Evolutionary conservation across 2,329 filamentous ascomycete genomes (phyloP).

Genomic region (Talaromyces sp.): DNA sequence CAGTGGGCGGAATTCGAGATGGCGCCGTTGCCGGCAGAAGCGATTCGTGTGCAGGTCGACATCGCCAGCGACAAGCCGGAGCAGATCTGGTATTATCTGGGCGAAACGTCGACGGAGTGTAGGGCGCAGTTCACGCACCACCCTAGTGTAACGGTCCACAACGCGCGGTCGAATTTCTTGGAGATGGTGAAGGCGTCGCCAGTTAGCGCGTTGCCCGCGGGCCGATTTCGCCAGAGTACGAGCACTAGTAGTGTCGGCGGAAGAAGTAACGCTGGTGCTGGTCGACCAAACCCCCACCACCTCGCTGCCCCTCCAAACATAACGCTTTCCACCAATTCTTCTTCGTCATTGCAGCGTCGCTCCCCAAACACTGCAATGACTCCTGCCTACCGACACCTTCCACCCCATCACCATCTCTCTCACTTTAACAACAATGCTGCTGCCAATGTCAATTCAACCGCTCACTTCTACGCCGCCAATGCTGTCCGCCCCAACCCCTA

Average conservation of each 20-base stretch:
- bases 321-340: slow-evolving; percentile 21
- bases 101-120: slow-evolving; percentile 79
- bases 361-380: slow-evolving; percentile 40
- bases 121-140: slow-evolving; percentile 89
- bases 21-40: slow-evolving; percentile 55
- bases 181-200: slow-evolving; percentile 42
- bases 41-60: slow-evolving; percentile 65
- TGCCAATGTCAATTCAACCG: slow-evolving; percentile 12
- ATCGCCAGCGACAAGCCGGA: slow-evolving; percentile 59
- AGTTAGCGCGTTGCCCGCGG: slow-evolving; percentile 26
- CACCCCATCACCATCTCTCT: slow-evolving; percentile 19
- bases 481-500: slow-evolving; percentile 21
- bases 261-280: no score
- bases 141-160: slow-evolving; percentile 49
- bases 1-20: slow-evolving; percentile 78
- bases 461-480: slow-evolving; percentile 18
- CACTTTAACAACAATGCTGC: background rate
- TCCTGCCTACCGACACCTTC: slow-evolving; percentile 41
- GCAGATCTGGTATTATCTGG: slow-evolving; percentile 85
- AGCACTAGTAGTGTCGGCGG: slow-evolving; percentile 10
- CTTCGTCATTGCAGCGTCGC: slow-evolving; percentile 22
- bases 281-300: slow-evolving; percentile 30
- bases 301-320: slow-evolving; percentile 21
- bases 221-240: slow-evolving; percentile 18
- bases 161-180: slow-evolving; percentile 49